Evolutionary conservation across 1,284 basidiomycete species (phyloP), one percentile per base, ranked within the genome.

Genomic region (Malassezia yamatoensis): DNA sequence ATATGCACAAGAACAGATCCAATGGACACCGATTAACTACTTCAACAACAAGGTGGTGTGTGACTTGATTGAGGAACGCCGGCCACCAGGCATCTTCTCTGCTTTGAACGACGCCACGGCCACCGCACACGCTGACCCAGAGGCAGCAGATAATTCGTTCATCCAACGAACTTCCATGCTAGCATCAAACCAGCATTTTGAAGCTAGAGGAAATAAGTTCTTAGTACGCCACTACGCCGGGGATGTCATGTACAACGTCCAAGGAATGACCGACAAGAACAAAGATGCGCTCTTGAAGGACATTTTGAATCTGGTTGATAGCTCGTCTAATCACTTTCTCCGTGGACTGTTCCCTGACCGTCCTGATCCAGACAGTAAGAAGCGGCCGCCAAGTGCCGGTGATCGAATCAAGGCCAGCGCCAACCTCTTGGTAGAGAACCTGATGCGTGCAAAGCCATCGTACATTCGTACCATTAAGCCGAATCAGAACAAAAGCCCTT

Each of bases 391-490:
- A 3, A 96, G 91, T 37, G 93, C 91, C 33, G 89, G 94, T 52
- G 94, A 99, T 76, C 90, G 90, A 75, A 99, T 99, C 77, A 96
- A 91, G 81, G 85, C 85, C 54, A 65, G 78, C 65, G 94, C 94
- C 36, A 86, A 88, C 61, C 89, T 89, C 9, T 83, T 99, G 29
- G 94, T 99, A 13, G 89, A 94, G 16, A 94, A 93, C 73, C 79
- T 96, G 59, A 93, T 90, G 89, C 87, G 85, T 61, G 88, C 90
- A 33, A 90, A 91, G 75, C 94, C 94, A 1, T 90, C 90, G 20
- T 99, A 99, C 78, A 99, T 99, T 65, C 88, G 94, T 61, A 98
- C 94, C 5, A 98, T 99, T 80, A 99, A 99, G 78, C 89, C 94
- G 11, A 99, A 99, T 76, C 88, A 96, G 79, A 94, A 96, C 75